These are phyloP conservation scores for Cryptococcus deneoformans DNA, from an alignment of 1,284 basidiomycete genomes.

Conservation along the genomic window DNA sequence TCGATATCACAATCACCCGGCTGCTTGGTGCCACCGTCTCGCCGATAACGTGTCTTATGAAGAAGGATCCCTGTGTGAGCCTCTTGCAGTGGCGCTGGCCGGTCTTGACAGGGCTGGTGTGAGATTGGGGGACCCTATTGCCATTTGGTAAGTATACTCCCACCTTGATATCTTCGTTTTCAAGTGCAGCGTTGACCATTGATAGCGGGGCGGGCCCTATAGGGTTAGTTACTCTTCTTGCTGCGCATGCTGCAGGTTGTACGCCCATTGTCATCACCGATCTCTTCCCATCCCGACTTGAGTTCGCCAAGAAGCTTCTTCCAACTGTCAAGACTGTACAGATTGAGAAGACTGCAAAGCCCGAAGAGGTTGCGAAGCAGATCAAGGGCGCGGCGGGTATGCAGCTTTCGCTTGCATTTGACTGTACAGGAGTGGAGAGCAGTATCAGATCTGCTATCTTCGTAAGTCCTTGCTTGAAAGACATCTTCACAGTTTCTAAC, in stretches of 20 bases:
- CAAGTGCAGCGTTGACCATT: neutral
- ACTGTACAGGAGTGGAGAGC: constrained; percentile 77
- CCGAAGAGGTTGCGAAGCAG: constrained; percentile 39
- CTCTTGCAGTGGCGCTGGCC: constrained; percentile 55
- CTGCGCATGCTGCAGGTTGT: constrained; percentile 55
- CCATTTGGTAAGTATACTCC: constrained; percentile 45
- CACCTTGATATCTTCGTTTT: no score
- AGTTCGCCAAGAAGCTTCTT: constrained; percentile 55
- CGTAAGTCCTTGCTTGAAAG: constrained; percentile 46
- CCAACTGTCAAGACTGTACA: constrained; percentile 51
- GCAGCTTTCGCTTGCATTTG: constrained; percentile 40
- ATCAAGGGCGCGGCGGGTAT: constrained; percentile 45
- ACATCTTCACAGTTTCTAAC: neutral
- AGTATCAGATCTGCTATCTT: constrained; percentile 80
- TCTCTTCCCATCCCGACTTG: constrained; percentile 52
- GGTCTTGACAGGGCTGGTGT: constrained; percentile 54
- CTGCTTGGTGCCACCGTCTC: constrained; percentile 56
- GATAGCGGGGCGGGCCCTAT: constrained; percentile 54
- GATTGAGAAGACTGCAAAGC: constrained; percentile 34
- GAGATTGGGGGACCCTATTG: constrained; percentile 52
- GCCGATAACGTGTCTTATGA: constrained; percentile 53
- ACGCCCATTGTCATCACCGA: constrained; percentile 57
- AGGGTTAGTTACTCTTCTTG: constrained; percentile 55
- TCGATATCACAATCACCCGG: constrained; percentile 55
- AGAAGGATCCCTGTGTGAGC: constrained; percentile 56